Evolutionary conservation across 768 basidiomycete genomes (phyloP).

Genomic region (Polyporus arcularius): DNA sequence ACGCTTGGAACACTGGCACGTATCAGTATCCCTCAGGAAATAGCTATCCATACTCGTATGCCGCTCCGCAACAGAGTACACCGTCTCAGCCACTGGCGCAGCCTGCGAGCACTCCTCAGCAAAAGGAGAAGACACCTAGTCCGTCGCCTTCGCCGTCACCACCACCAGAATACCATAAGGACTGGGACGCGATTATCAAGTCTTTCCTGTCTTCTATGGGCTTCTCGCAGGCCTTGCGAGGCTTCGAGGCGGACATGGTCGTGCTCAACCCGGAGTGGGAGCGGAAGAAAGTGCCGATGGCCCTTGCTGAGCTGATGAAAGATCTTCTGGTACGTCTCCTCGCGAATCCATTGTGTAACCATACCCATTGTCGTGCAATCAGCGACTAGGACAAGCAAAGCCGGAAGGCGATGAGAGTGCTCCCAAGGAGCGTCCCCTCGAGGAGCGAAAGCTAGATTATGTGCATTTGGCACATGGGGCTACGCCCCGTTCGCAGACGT

Average conservation of each 20-base stretch:
- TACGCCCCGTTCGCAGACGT: conserved; percentile 54
- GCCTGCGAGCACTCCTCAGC: not conserved
- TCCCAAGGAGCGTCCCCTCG: conserved; percentile 41
- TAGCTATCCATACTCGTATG: conserved; percentile 16
- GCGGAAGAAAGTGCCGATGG: conserved; percentile 52
- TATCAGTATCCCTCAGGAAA: conserved; percentile 20
- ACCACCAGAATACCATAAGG: conserved; percentile 42
- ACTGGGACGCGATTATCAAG: conserved; percentile 64
- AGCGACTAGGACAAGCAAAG: conserved; percentile 35
- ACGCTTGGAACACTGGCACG: conserved; percentile 13
- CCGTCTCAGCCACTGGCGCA: not conserved
- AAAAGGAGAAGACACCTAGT: conserved; percentile 20
- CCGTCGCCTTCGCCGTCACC: conserved; percentile 32
- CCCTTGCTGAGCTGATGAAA: conserved; percentile 52
- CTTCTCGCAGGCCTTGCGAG: conserved; percentile 57
- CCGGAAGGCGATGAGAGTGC: conserved; percentile 23
- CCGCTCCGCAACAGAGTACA: not conserved
- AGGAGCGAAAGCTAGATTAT: conserved; percentile 72
- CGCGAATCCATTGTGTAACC: not conserved
- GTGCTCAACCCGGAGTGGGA: conserved; percentile 72
- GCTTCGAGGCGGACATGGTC: conserved; percentile 71
- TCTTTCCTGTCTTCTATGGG: conserved; percentile 57
- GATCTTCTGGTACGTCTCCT: conserved; percentile 49
- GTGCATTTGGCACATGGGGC: conserved; percentile 49
- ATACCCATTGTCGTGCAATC: not conserved